Conservation (phyloP, 208 protist species). For the Tritrichomonas foetus region DNA sequence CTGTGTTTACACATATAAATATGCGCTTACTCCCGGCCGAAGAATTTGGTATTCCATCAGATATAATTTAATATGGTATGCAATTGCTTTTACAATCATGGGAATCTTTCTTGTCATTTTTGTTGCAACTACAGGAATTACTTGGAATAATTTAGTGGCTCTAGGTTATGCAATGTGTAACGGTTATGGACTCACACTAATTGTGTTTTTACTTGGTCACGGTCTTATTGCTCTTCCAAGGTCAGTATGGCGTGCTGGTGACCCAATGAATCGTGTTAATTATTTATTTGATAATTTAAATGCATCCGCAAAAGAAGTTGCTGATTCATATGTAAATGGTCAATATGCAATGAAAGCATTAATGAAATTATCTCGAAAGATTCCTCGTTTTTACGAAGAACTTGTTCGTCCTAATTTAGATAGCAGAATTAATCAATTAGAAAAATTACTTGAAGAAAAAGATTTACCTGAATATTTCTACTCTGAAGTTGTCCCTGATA, state of each 20-base stretch:
- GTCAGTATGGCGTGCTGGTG: background rate
- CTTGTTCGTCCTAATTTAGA: too few species aligned
- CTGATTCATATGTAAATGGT: background rate
- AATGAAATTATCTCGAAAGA: too few species aligned
- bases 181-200: background rate
- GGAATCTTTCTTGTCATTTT: background rate
- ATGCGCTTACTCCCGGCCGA: background rate
- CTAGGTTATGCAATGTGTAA: background rate
- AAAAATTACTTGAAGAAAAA: too few species aligned
- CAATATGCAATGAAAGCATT: too few species aligned
- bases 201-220: background rate
- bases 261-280: background rate
- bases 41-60: background rate
- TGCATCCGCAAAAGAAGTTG: background rate
- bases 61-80: background rate
- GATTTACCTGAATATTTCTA: too few species aligned
- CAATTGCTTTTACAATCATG: background rate
- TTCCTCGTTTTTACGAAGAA: too few species aligned
- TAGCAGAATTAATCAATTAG: too few species aligned
- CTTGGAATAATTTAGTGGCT: background rate
- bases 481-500: too few species aligned
- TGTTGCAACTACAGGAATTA: background rate
- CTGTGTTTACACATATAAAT: background rate
- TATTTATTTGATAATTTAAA: background rate
- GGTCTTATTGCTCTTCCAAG: background rate